Conservation (phyloP, 805 yeast species). For the Kuraishia capsulata region DNA sequence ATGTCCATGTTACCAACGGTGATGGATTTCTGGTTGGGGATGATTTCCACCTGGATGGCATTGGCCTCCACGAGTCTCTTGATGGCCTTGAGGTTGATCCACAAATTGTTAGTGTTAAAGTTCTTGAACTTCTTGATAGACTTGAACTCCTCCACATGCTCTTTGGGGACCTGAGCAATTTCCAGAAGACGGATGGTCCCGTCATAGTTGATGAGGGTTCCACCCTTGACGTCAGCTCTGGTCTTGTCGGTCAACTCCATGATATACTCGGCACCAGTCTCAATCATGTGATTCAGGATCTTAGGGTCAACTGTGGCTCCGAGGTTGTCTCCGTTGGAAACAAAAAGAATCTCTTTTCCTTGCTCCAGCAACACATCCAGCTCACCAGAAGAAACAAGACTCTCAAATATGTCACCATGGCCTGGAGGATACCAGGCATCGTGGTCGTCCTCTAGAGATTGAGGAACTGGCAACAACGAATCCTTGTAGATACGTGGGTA, state of each 20-base stretch:
- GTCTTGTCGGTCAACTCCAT: constrained; percentile 99
- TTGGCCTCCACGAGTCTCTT: constrained; percentile 83
- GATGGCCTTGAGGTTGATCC: constrained; percentile 93
- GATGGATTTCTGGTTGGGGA: constrained; percentile 87
- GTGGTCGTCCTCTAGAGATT: constrained; percentile 57
- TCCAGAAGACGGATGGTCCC: constrained; percentile 92
- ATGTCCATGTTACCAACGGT: constrained; percentile 68
- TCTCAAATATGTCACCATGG: constrained; percentile 95
- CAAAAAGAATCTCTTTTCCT: constrained; percentile 92
- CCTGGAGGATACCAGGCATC: constrained; percentile 99
- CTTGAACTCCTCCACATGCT: constrained; percentile 96
- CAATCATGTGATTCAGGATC: constrained; percentile 87
- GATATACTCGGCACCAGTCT: constrained; percentile 84
- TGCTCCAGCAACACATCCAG: constrained; percentile 81
- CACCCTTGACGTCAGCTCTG: constrained; percentile 99
- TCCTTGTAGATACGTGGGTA: constrained; percentile 95
- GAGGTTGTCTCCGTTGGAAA: constrained; percentile 95
- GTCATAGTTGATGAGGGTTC: constrained; percentile 92
- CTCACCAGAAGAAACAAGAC: constrained; percentile 83
- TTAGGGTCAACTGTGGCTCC: constrained; percentile 96
- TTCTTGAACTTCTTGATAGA: constrained; percentile 96
- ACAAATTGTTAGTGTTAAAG: constrained; percentile 95
- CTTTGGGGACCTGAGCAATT: constrained; percentile 98
- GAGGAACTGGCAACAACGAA: constrained; percentile 92
- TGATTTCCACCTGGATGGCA: constrained; percentile 83